Base-by-base conservation (phyloP, 2,329 filamentous ascomycete genomes). In the Nothopassalora personata region DNA sequence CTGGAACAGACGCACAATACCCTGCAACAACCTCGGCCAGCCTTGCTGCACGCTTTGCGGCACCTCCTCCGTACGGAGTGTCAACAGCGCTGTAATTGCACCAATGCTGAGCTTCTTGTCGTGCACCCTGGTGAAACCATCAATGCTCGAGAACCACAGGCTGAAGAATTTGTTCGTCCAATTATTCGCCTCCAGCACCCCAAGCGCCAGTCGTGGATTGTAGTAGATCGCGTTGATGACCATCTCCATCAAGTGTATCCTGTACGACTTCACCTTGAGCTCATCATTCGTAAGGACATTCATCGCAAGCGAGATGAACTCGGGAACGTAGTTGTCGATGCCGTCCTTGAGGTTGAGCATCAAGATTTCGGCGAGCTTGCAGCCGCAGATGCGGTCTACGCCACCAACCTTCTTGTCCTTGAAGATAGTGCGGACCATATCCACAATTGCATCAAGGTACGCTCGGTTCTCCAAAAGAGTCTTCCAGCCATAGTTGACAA, bases 111-210 rank as follows among this genome's bases (percentile, higher is more conserved):
- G 81, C 81, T 97, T 99, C 84, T 99, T 99, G 80, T 99, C 94
- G 73, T 99, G 94, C 2, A 99, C 94, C 46, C 94, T 85, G 54
- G 86, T 89, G 78, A 99, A 97, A 70, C 85, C 87, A 63, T 96
- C 89, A 78, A 99, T 99, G 77, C 87, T 95, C 46, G 90, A 90
- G 75, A 99, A 99, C 94, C 94, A 99, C 60, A 95, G 79, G 76
- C 90, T 96, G 80, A 99, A 99, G 79, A 99, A 99, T 72, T 95
- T 95, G 77, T 97, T 97, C 6, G 94, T 97, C 93, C 92, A 97
- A 61, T 86, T 88, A 70, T 95, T 93, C 55, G 82, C 78, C 77
- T 99, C 94, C n/a, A 99, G 83, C 39, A 96, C 86, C 62, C 91
- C 87, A 23, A 99, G 83, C 27, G 91, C 84, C 60, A 97, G 81